These are phyloP conservation scores for Fusarium sp. DNA, from an alignment of 2,329 filamentous ascomycete genomes.

Conservation along the genomic window DNA sequence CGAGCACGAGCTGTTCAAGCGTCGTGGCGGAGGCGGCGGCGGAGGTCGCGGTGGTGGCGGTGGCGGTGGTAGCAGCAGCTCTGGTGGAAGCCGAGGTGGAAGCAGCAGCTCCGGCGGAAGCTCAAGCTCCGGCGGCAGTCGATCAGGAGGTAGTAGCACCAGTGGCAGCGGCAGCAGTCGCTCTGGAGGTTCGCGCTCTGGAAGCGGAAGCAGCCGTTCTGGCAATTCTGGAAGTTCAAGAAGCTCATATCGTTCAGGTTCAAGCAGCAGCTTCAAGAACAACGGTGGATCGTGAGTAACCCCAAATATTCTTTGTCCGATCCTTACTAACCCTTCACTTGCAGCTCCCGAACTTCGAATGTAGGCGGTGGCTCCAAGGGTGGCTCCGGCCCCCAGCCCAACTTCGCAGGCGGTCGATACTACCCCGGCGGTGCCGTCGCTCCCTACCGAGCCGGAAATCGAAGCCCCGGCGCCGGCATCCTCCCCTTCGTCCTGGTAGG, in stretches of 20 bases:
- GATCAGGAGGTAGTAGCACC: conserved; percentile 10
- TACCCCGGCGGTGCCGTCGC: conserved; percentile 73
- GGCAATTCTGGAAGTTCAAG: conserved; percentile 10
- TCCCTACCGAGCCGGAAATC: conserved; percentile 70
- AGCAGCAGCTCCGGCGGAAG: conserved; percentile 8
- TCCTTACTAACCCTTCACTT: conserved; percentile 2
- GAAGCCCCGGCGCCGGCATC: conserved; percentile 63
- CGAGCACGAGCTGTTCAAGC: conserved; percentile 65
- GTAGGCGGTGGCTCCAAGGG: conserved; percentile 63
- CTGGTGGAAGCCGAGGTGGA: conserved; percentile 1
- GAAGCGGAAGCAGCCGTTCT: conserved; percentile 17
- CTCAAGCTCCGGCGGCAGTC: conserved; percentile 4
- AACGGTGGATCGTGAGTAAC: conserved; percentile 18
- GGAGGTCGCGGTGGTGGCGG: conserved; percentile 57
- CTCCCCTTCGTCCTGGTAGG: conserved; percentile 63
- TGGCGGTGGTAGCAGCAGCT: conserved; percentile 32
- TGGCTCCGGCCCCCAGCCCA: conserved; percentile 67
- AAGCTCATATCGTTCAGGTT: conserved; percentile 35
- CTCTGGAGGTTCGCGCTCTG: conserved; percentile 26
- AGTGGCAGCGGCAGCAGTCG: background rate
- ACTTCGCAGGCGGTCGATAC: conserved; percentile 70
- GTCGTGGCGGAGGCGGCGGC: conserved; percentile 68
- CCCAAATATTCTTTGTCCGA: no score
- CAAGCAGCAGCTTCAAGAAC: conserved; percentile 3
- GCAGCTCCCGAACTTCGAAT: conserved; percentile 39